Evolutionary conservation across 371 early-diverging fungal genomes (phyloP).

Genomic region (Syncephalastrum racemosum): DNA sequence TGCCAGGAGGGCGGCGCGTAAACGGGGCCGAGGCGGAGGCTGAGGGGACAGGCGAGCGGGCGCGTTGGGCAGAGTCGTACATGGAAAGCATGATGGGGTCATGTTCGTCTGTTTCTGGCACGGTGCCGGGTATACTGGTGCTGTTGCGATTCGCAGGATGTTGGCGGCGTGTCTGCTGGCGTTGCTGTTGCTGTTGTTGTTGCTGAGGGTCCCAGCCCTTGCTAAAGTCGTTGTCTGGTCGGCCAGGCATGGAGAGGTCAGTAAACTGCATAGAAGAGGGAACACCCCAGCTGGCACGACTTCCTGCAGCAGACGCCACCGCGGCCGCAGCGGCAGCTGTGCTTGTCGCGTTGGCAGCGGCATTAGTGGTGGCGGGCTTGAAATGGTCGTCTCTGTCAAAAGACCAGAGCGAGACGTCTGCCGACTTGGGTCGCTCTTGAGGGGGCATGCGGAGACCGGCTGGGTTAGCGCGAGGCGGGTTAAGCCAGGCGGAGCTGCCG

Average conservation of each 20-base stretch:
- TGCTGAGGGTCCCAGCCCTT: constrained; percentile 51
- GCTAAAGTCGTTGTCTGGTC: constrained; percentile 36
- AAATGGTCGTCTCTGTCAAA: constrained; percentile 13
- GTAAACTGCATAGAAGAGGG: constrained; percentile 21
- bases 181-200: constrained; percentile 13
- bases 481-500: constrained; percentile 29
- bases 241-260: constrained; percentile 14
- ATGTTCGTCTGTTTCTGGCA: constrained; percentile 1
- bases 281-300: constrained; percentile 15
- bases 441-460: constrained; percentile 16
- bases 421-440: constrained; percentile 66
- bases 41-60: constrained; percentile 21
- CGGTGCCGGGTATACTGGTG: constrained; percentile 12
- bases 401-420: constrained; percentile 65
- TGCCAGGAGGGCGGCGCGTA: constrained; percentile 25
- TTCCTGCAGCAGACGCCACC: constrained; percentile 5
- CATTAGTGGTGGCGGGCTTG: no score
- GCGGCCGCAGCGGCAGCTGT: constrained; percentile 10
- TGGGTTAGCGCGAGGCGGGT: constrained; percentile 14
- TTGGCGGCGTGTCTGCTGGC: not conserved
- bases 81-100: constrained; percentile 6
- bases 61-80: constrained; percentile 5
- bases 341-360: constrained; percentile 5
- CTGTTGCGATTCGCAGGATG: constrained; percentile 1
- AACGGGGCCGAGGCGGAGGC: constrained; percentile 22